A percentile compares a stretch with the other conserved stretches of the same genome.
Conservation (phyloP, 768 basidiomycete genomes). For the Russula ochroleuca region DNA sequence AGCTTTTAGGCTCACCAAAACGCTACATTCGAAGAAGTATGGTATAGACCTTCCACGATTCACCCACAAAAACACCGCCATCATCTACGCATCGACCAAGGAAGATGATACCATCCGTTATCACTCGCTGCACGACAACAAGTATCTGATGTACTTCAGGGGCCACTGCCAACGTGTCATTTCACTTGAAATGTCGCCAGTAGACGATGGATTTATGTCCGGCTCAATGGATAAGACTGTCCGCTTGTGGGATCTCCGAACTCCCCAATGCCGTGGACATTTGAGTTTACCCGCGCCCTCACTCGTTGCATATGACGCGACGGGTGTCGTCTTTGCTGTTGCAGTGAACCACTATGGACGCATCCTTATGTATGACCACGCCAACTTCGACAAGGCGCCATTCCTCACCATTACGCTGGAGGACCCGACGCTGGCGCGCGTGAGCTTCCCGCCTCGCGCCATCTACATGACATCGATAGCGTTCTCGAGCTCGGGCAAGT, state of each 20-base stretch:
- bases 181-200: slow-evolving; percentile 86
- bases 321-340: slow-evolving; percentile 82
- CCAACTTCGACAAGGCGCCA: slow-evolving; percentile 87
- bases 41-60: slow-evolving; percentile 93
- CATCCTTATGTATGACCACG: slow-evolving; percentile 80
- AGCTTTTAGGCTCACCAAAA: slow-evolving; percentile 61
- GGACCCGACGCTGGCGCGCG: slow-evolving; percentile 68
- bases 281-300: slow-evolving; percentile 71
- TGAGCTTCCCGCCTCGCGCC: slow-evolving; percentile 81
- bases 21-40: slow-evolving; percentile 90
- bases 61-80: slow-evolving; percentile 82
- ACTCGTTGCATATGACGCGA: slow-evolving; percentile 78
- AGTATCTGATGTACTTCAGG: slow-evolving; percentile 91
- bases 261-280: slow-evolving; percentile 70
- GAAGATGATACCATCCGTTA: slow-evolving; percentile 94
- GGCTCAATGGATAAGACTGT: slow-evolving; percentile 93
- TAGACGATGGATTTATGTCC: slow-evolving; percentile 95
- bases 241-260: slow-evolving; percentile 90
- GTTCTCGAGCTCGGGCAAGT: slow-evolving; percentile 89
- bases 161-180: slow-evolving; percentile 89
- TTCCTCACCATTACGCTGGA: slow-evolving; percentile 81
- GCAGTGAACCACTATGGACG: slow-evolving; percentile 77
- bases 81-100: slow-evolving; percentile 90
- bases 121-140: slow-evolving; percentile 94
- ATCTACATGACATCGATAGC: slow-evolving; percentile 88